Evolutionary conservation across 1,284 basidiomycete genomes (phyloP), one percentile per base, ranked within the genome.

Genomic region (Microbotryomycetes sp.): DNA sequence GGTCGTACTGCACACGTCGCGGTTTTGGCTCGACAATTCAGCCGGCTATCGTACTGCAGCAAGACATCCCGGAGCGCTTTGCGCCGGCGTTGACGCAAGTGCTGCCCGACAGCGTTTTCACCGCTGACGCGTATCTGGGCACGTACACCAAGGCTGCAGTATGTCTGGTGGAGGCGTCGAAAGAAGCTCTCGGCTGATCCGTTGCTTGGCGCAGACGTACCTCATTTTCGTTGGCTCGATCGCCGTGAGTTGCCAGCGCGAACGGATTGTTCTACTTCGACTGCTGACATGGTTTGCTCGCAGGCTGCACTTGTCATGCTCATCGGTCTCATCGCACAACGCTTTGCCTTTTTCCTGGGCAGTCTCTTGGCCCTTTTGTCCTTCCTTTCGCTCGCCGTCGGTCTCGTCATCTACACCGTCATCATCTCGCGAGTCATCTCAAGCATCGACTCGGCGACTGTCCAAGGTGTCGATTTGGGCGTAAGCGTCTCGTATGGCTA

Each of bases 401-500:
- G 68, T 3, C 41, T 57, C 48, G 56, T 66, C 27, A 65, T 71
- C 59, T 71, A 64, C 59, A 64, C 61, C 18, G 59, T 68, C 49
- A 58, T 65, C 26, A 50, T 57, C 27, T n/a, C 54, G 5, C 55
- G 57, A 7, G 59, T 56, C 23, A 56, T 56, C 45, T 13, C 45
- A 13, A 59, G 56, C 4, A 61, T 68, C 58, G 58, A 62, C 47
- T 45, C 54, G 9, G 62, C 61, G 11, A 64, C 55, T 2, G 35
- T 52, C 4, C 47, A 47, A 15, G 66, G 61, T 1, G 49, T 58
- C 45, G 59, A 57, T n/a, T 35, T 68, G 24, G 70, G 70, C 9
- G 59, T 71, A 49, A 54, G 45, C 13, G 56, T 70, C 27, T n/a
- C 56, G 1, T 70, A 68, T 53, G 70, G 68, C 24, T 60, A 70